Conservation (phyloP, 2,329 filamentous ascomycete genomes). For the Thelonectria olida region DNA sequence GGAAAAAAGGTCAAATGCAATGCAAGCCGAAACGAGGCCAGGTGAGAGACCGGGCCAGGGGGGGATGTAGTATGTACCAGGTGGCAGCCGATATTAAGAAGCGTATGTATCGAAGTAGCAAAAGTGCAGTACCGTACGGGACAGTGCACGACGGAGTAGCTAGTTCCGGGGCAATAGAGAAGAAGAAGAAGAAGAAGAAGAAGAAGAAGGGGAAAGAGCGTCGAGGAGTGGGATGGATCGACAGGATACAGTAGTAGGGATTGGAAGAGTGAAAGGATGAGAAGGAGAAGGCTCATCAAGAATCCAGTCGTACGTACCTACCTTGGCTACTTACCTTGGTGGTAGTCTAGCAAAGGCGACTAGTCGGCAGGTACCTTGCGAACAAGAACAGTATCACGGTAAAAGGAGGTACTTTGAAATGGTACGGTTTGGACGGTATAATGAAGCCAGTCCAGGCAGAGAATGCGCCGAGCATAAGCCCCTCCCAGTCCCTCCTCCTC, state of each 20-base stretch:
- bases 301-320: too few relatives aligned
- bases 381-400: not conserved
- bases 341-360: not conserved
- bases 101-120: not conserved
- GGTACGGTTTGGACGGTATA: not conserved
- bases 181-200: not conserved
- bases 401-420: not conserved
- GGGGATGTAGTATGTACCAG: not conserved
- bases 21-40: constrained; percentile 17
- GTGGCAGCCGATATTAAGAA: not conserved
- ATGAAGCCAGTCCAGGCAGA: not conserved
- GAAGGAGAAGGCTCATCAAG: too few relatives aligned
- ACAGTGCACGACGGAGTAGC: not conserved
- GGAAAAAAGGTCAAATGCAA: constrained; percentile 2
- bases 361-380: not conserved
- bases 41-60: constrained; percentile 16
- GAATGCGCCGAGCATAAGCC: not conserved
- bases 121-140: not conserved
- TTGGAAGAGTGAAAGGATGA: not conserved
- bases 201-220: not conserved
- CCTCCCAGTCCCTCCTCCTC: too few relatives aligned
- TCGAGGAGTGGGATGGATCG: not conserved
- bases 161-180: too few relatives aligned
- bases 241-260: not conserved
- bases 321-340: too few relatives aligned